phyloP scores from a whole-genome alignment of 352 stramenopile species.

The Pythium phragmitis region DNA sequence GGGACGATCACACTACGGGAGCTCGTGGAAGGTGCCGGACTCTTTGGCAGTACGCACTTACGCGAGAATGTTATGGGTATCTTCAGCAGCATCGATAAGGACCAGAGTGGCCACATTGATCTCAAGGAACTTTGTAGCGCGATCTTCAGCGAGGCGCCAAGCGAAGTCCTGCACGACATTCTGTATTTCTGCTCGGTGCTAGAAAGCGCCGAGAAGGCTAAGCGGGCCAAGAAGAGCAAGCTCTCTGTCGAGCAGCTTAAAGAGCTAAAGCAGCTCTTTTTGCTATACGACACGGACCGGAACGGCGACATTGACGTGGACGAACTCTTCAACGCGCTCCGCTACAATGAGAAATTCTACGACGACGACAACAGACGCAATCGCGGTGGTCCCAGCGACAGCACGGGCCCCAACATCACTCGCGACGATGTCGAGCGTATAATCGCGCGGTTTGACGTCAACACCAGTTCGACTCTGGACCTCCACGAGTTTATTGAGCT shows the following conservation, averaged over 20 bases:
- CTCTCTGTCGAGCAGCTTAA: constrained; percentile 53
- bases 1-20: constrained; percentile 64
- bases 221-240: constrained; percentile 50
- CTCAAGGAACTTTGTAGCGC: constrained; percentile 56
- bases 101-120: constrained; percentile 77
- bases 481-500: constrained; percentile 80
- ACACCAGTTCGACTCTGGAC: constrained; percentile 73
- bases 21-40: constrained; percentile 50
- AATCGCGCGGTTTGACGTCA: constrained; percentile 71
- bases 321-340: constrained; percentile 64
- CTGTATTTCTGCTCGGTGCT: constrained; percentile 51
- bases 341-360: constrained; percentile 76
- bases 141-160: constrained; percentile 52
- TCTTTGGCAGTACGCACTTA: constrained; percentile 62
- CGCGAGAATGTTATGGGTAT: constrained; percentile 73
- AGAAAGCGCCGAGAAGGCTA: constrained; percentile 47
- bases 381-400: background rate
- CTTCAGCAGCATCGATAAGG: constrained; percentile 74
- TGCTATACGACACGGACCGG: constrained; percentile 66
- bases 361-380: constrained; percentile 30
- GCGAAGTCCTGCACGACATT: constrained; percentile 52
- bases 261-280: constrained; percentile 65
- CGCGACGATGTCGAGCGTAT: constrained; percentile 66
- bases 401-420: constrained; percentile 30
- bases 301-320: constrained; percentile 70